Evolutionary conservation across 1,284 basidiomycete genomes (phyloP), one percentile per base, ranked within the genome.

Genomic region (Ustilago vetiveriae): DNA sequence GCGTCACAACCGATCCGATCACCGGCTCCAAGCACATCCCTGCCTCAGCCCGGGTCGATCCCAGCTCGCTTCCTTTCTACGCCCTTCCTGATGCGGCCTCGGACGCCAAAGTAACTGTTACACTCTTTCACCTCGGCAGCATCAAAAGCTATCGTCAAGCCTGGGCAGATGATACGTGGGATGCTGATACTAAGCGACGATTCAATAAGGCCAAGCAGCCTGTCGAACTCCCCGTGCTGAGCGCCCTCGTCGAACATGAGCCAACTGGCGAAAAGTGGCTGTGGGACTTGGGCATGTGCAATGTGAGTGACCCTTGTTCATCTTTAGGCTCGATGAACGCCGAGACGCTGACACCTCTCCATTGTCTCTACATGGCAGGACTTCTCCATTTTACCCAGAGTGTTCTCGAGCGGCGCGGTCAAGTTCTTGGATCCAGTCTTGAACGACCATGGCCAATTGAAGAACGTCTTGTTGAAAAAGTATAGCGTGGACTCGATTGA

Each of bases 151-250:
- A 50, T 22, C 59, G 59, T 21, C 47, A 49, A n/a, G 43, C 32
- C 14, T 63, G 52, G 58, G 59, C 53, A 17, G 59, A 63, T 23
- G 59, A 63, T 21, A 45, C 43, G 1, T 63, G 59, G 52, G 53
- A 56, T 19, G 21, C 26, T 16, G 33, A 52, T 17, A n/a, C 6
- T n/a, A 17, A 33, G 23, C 17, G 26, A 6, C 22, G 52, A 3
- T 19, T 39, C 14, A 35, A 48, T 13, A 51, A 62, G 24, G 26
- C 39, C 5, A 38, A 38, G 13, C 45, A 43, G 30, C 45, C 33
- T 14, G 48, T 51, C 13, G 46, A 52, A 19, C 41, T 62, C 6
- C 58, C 58, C 3, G n/a, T 62, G 7, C 41, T 48, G 11, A 47
- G 45, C 27, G 58, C 51, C 0, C 21, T 62, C 30, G 22, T 62